phyloP scores from a whole-genome alignment of 306 rosid species.

The Lathyrus oleraceus region DNA sequence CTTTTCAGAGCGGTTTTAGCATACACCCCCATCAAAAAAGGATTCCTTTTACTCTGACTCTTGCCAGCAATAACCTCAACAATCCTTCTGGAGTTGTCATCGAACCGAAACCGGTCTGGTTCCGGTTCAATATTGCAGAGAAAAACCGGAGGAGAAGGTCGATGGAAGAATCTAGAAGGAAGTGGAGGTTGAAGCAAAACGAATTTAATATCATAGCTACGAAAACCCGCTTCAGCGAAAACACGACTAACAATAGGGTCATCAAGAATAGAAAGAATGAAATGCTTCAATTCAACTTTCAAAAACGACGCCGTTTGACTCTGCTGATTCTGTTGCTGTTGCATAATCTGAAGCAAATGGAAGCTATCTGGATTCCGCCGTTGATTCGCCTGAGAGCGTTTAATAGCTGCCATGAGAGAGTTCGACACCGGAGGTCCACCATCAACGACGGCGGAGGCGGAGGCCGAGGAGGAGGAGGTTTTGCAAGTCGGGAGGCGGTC shows the following conservation, averaged over 20 bases:
- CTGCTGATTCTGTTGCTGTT: constrained; percentile 52
- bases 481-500: constrained; percentile 74
- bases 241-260: constrained; percentile 95
- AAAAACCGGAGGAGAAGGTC: constrained; percentile 62
- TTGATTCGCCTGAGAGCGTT: constrained; percentile 91
- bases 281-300: constrained; percentile 85
- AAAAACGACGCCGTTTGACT: constrained; percentile 56
- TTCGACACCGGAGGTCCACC: constrained; percentile 88
- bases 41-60: constrained; percentile 47
- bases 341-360: constrained; percentile 68
- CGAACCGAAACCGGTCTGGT: constrained; percentile 33
- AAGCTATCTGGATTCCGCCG: constrained; percentile 87
- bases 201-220: constrained; percentile 75
- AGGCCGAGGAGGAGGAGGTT: background rate
- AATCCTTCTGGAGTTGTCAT: constrained; percentile 65
- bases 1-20: constrained; percentile 58
- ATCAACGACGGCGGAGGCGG: background rate
- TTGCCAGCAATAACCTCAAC: constrained; percentile 51
- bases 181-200: constrained; percentile 64
- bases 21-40: constrained; percentile 64
- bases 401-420: constrained; percentile 97
- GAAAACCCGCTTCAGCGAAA: constrained; percentile 79
- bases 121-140: constrained; percentile 58
- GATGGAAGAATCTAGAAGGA: constrained; percentile 39
- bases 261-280: constrained; percentile 83